Evolutionary conservation across 2,329 filamentous ascomycete species (phyloP).

Genomic region (Cucurbitaria berberidis): DNA sequence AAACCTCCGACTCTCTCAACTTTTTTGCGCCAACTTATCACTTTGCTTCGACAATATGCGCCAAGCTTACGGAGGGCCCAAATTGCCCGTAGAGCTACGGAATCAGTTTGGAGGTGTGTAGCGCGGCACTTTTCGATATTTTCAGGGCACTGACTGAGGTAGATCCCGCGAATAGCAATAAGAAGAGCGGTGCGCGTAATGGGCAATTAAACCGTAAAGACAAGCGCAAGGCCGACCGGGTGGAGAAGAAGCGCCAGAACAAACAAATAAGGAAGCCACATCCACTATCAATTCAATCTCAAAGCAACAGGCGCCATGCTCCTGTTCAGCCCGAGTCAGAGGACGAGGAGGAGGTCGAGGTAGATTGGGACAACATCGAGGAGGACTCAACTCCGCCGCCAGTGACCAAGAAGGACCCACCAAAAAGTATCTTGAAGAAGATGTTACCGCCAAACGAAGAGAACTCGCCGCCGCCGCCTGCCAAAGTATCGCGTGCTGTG

Average conservation of each 20-base stretch:
- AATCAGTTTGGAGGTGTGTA: constrained; percentile 51
- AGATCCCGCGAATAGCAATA: constrained; percentile 39
- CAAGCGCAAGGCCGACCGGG: constrained; percentile 69
- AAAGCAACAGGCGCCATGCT: constrained; percentile 20
- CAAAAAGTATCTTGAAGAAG: constrained; percentile 40
- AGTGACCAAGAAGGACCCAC: constrained; percentile 28
- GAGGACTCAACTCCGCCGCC: constrained; percentile 36
- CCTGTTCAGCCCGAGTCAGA: constrained; percentile 21
- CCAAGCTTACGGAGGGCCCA: constrained; percentile 49
- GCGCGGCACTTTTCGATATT: neutral
- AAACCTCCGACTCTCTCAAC: constrained; percentile 37
- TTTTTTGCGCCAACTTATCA: constrained; percentile 36
- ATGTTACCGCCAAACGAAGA: constrained; percentile 12
- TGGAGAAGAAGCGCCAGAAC: constrained; percentile 62
- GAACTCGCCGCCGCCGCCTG: constrained; percentile 23
- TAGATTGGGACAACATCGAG: constrained; percentile 43
- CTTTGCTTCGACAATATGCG: constrained; percentile 43
- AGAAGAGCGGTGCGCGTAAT: constrained; percentile 33
- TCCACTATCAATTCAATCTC: constrained; percentile 13
- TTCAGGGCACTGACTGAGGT: constrained; percentile 7
- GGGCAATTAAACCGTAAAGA: constrained; percentile 62
- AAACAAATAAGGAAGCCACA: constrained; percentile 18
- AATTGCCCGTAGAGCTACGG: constrained; percentile 54
- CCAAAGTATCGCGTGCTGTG: constrained; percentile 50
- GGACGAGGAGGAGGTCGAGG: constrained; percentile 32